Evolutionary conservation across 1,139 yeast species (phyloP).

Genomic region (Candida sp.): DNA sequence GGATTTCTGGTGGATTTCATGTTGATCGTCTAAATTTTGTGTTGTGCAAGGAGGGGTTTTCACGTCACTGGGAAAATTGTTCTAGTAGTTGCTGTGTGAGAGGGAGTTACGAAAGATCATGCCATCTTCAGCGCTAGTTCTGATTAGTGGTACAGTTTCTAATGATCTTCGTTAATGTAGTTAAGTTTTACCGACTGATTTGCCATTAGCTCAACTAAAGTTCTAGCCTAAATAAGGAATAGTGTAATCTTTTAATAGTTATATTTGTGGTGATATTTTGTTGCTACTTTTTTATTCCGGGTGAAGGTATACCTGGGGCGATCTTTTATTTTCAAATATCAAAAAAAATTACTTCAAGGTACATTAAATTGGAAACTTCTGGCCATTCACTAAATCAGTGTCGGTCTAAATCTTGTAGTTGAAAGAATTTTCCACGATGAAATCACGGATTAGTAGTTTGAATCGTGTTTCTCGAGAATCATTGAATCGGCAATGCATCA

Average conservation of each 20-base stretch:
- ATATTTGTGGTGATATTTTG: neutral
- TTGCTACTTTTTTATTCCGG: neutral
- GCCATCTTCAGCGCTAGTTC: neutral
- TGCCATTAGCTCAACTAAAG: neutral
- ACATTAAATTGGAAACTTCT: too few species aligned
- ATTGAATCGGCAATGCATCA: too few species aligned
- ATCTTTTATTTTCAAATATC: neutral
- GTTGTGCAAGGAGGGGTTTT: neutral
- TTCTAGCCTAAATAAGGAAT: neutral
- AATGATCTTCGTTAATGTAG: neutral
- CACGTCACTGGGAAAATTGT: too few species aligned
- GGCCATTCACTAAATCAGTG: too few species aligned
- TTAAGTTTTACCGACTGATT: neutral
- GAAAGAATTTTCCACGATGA: too few species aligned
- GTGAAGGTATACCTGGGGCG: neutral
- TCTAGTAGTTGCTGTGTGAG: neutral
- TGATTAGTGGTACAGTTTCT: neutral
- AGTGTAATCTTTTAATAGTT: neutral
- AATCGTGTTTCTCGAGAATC: too few species aligned
- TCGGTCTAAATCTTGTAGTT: too few species aligned
- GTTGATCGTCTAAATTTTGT: neutral
- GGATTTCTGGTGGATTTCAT: neutral
- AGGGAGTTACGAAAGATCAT: neutral
- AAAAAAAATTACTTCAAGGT: too few species aligned
- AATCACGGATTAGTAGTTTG: too few species aligned